Evolutionary conservation across 495 filamentous ascomycete genomes (phyloP).

Genomic region (Hypomontagnella submonticulosa): DNA sequence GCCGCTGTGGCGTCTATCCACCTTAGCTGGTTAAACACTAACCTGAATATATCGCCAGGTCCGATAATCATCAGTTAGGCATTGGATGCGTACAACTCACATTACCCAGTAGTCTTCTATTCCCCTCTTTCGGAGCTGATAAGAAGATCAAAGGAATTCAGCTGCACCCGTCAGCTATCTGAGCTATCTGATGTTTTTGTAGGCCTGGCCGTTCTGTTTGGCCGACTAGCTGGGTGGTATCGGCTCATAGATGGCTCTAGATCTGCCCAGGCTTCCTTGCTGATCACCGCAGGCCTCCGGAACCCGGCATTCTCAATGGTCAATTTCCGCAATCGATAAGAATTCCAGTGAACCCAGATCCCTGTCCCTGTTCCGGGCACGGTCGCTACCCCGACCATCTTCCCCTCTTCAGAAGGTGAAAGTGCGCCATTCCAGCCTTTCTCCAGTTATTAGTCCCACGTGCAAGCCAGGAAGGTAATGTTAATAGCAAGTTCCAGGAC

Average conservation of each 20-base stretch:
- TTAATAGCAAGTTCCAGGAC: too few relatives aligned
- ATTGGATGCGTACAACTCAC: constrained; percentile 17
- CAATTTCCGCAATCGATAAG: constrained; percentile 43
- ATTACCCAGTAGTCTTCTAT: constrained; percentile 6
- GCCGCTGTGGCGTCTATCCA: constrained; percentile 6
- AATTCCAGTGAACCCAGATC: constrained; percentile 7
- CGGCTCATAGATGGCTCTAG: constrained; percentile 35
- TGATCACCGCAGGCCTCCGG: constrained; percentile 18
- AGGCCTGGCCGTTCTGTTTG: not conserved
- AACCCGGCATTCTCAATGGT: constrained; percentile 26
- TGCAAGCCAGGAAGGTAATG: constrained; percentile 2
- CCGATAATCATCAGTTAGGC: constrained; percentile 16
- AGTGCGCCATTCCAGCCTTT: too few relatives aligned
- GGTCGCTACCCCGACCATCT: constrained; percentile 30
- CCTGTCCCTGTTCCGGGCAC: constrained; percentile 17
- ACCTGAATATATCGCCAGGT: constrained; percentile 1
- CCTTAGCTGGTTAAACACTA: constrained; percentile 17
- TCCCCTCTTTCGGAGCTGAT: constrained; percentile 25
- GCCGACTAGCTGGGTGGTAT: constrained; percentile 28
- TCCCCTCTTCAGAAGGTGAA: constrained; percentile 39
- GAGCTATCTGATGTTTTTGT: not conserved
- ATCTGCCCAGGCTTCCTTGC: constrained; percentile 34
- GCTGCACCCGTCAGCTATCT: not conserved
- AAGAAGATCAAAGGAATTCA: constrained; percentile 20
- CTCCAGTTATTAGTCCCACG: constrained; percentile 1